These are phyloP conservation scores for Ilyonectria sp. DNA, from an alignment of 2,329 filamentous ascomycete species.

Conservation along the genomic window DNA sequence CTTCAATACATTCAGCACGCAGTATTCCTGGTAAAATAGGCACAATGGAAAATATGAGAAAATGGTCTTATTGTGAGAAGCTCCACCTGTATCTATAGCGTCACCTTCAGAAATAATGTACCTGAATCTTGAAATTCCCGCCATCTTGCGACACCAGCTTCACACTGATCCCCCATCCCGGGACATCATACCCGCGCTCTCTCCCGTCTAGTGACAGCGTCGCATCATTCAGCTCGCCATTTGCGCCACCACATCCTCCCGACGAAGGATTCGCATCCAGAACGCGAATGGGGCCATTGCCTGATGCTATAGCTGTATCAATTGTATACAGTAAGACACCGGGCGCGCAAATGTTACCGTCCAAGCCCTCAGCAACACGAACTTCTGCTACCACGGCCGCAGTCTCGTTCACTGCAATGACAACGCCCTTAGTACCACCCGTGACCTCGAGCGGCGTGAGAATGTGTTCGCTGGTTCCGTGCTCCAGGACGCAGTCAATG, in stretches of 20 bases:
- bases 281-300: slow-evolving; percentile 51
- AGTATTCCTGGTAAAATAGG: no score
- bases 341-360: slow-evolving; percentile 48
- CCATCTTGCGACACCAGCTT: slow-evolving; percentile 25
- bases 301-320: slow-evolving; percentile 47
- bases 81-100: no score
- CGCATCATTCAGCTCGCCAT: slow-evolving; percentile 50
- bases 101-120: slow-evolving; percentile 4
- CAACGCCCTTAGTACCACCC: slow-evolving; percentile 32
- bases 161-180: slow-evolving; percentile 35
- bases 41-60: no score
- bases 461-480: slow-evolving; percentile 47
- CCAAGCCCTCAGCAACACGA: slow-evolving; percentile 45
- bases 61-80: no score
- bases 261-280: slow-evolving; percentile 51
- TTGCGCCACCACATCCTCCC: slow-evolving; percentile 46
- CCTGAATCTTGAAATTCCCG: slow-evolving; percentile 25
- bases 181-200: slow-evolving; percentile 19
- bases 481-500: slow-evolving; percentile 50
- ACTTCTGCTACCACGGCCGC: slow-evolving; percentile 52
- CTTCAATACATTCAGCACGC: no score
- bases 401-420: slow-evolving; percentile 30
- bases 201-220: slow-evolving; percentile 41
- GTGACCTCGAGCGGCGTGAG: slow-evolving; percentile 30
- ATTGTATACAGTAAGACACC: slow-evolving; percentile 56